A percentile compares a stretch with the other conserved stretches of the same genome.
These are phyloP conservation scores for Ailanthus altissimus DNA, from an alignment of 345 rosid genomes.

Conservation along the genomic window DNA sequence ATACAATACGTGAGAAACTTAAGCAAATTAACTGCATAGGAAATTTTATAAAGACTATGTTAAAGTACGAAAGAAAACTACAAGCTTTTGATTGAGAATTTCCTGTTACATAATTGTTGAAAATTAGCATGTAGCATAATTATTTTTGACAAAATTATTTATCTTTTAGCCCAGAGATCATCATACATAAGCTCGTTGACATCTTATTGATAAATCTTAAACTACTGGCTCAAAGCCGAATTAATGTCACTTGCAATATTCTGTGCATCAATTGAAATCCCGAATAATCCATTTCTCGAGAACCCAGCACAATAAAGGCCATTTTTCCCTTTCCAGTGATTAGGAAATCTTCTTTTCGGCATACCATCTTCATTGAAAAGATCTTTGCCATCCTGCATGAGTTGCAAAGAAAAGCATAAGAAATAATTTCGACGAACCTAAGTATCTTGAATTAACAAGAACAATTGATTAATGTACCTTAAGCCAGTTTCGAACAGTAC, in stretches of 20 bases:
- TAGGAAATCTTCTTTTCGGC: conserved; percentile 35
- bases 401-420: not conserved
- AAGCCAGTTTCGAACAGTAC: conserved; percentile 9
- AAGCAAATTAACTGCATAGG: too few relatives aligned
- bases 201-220: not conserved
- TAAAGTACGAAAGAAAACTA: too few relatives aligned
- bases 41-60: too few relatives aligned
- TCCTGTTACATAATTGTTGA: not conserved
- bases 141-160: not conserved
- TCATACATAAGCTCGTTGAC: not conserved
- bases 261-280: conserved; percentile 48
- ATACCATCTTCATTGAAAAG: conserved; percentile 46
- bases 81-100: not conserved
- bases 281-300: conserved; percentile 45
- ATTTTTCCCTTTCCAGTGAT: conserved; percentile 58
- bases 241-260: conserved; percentile 43
- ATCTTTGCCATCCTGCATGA: conserved; percentile 31
- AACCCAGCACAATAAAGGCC: conserved; percentile 56
- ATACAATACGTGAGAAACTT: too few relatives aligned
- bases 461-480: not conserved
- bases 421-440: not conserved
- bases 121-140: not conserved
- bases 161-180: not conserved
- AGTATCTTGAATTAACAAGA: not conserved
- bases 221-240: not conserved